Evolutionary conservation across 208 protist species (phyloP), one percentile per base, ranked within the genome.

Genomic region (Acanthamoeba royreba): DNA sequence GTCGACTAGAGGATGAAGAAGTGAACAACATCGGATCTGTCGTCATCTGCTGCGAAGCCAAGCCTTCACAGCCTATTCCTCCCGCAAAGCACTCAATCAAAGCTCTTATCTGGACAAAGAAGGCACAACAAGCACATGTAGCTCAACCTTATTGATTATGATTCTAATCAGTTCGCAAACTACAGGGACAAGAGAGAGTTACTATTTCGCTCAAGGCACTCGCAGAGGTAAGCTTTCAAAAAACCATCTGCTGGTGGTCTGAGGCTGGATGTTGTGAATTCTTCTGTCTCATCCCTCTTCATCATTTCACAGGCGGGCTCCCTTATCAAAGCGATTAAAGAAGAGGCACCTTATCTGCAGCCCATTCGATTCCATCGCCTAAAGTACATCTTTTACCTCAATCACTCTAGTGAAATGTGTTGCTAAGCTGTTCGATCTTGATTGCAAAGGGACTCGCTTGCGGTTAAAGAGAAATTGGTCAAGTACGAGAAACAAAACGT

Each of bases 1-100:
- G 83, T n/a, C 52, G 52, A 46, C 47, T 90, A 35, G 83, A 61
- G 35, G 83, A 90, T 33, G 83, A 90, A 35, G 83, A 90, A 38
- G 83, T 90, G 49, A 90, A 90, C 7, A 90, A 90, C 35, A 61
- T 90, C 40, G 83, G 83, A 4, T 69, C 83, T 33, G 53, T 90
- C 17, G n/a, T 90, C 13, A 69, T 90, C 53, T 90, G 52, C 53
- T 43, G 46, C 40, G 83, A 90, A 28, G 53, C 46, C 83, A 90
- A 90, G 33, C 53, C 83, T 0, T 69, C 46, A 35, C 52, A 35
- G 2, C 83, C 53, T 52, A 43, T 72, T 28, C 52, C 46, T 8
- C 7, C 22, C 15, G 43, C 31, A 5, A 90, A 90, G 49, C 31
- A 90, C 52, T 69, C 74, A 40, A 85, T 90, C 38, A 90, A 69